phyloP scores from a whole-genome alignment of 2,329 filamentous ascomycete genomes.

The Fusarium armeniacum region DNA sequence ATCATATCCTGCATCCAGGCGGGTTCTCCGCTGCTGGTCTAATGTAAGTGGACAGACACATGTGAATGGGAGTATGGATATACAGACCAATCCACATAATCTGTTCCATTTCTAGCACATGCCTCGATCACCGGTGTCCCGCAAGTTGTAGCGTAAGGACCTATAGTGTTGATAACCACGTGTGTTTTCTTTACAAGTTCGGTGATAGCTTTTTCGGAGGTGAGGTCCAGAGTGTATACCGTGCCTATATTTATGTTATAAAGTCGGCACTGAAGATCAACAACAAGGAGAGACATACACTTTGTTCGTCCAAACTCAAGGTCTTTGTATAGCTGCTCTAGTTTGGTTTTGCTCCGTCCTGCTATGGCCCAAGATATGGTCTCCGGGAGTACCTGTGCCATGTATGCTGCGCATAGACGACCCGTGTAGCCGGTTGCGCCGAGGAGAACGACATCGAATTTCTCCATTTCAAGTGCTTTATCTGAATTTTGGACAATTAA shows the following conservation, averaged over 20 bases:
- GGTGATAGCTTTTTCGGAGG: constrained; percentile 9
- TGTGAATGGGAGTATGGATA: too few relatives aligned
- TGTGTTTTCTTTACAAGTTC: constrained; percentile 6
- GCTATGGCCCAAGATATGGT: constrained; percentile 86
- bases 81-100: constrained; percentile 44
- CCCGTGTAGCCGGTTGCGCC: constrained; percentile 84
- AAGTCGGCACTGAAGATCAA: background rate
- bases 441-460: constrained; percentile 60
- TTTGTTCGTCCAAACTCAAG: constrained; percentile 6
- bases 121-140: constrained; percentile 36
- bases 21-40: constrained; percentile 37
- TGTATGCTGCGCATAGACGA: constrained; percentile 78
- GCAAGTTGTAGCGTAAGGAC: constrained; percentile 34
- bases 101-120: constrained; percentile 41
- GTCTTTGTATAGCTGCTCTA: constrained; percentile 71
- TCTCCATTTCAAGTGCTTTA: constrained; percentile 11
- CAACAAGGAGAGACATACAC: constrained; percentile 8
- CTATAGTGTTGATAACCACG: constrained; percentile 34
- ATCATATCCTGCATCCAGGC: constrained; percentile 39
- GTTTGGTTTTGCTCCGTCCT: constrained; percentile 80
- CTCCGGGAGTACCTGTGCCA: constrained; percentile 76
- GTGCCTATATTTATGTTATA: background rate
- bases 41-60: constrained; percentile 9
- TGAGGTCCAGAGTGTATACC: constrained; percentile 17
- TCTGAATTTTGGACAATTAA: too few relatives aligned